Percentiles rank a stretch among this genome's conserved stretches.
Conservation (phyloP, 1,284 basidiomycete species). For the Veloboletus limbatus region DNA sequence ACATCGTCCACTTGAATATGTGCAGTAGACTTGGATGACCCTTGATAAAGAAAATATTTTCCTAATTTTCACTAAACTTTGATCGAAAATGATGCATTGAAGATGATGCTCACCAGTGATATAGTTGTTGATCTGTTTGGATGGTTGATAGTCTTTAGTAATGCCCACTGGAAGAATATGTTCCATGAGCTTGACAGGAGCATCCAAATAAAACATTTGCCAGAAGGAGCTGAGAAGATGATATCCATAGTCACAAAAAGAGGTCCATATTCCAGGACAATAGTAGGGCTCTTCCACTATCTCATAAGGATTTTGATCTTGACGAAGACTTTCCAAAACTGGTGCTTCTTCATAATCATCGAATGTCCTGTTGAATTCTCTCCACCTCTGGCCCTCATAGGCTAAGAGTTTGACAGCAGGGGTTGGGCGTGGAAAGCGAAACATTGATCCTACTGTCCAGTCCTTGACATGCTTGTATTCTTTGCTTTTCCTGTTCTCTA, state of each 20-base stretch:
- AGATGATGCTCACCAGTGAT: no score
- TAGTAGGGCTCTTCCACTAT: not conserved
- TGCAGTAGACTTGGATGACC: no score
- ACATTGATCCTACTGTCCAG: not conserved
- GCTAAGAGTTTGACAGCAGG: no score
- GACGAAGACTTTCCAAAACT: not conserved
- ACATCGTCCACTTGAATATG: no score
- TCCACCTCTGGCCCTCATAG: not conserved
- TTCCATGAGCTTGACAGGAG: not conserved
- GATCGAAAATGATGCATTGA: no score
- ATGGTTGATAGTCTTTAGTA: not conserved
- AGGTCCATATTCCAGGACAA: no score
- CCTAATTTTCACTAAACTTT: no score
- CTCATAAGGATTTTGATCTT: not conserved
- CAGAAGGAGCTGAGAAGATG: not conserved
- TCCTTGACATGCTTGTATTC: not conserved
- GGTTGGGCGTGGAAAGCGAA: not conserved
- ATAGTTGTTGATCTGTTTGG: no score
- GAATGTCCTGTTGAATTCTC: not conserved
- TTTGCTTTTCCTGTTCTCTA: not conserved
- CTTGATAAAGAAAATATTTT: no score
- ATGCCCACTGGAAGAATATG: not conserved
- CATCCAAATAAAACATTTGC: conserved; percentile 2
- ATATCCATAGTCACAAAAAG: not conserved
- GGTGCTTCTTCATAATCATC: no score